Percentiles rank a stretch among this genome's conserved stretches.
phyloP scores from a whole-genome alignment of 208 protist genomes.

The Acanthamoeba sp. region DNA sequence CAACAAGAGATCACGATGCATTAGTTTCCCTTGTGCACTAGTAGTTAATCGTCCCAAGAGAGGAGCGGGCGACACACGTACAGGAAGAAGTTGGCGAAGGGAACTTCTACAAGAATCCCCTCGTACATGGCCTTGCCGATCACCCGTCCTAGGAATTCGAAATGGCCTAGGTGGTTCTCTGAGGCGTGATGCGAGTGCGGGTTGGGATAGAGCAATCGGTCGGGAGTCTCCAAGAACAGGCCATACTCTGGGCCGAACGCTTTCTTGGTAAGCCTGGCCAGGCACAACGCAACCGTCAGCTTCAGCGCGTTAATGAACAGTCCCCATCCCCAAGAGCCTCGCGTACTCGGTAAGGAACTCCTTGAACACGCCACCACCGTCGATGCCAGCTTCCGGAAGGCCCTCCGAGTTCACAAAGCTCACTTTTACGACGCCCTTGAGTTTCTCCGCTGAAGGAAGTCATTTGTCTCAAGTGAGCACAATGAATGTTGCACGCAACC shows the following conservation, averaged over 20 bases:
- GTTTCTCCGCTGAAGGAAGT: conserved; percentile 78
- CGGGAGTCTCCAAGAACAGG: conserved; percentile 92
- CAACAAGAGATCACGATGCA: not conserved
- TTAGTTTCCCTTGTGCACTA: no score
- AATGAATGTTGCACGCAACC: not conserved
- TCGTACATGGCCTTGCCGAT: conserved; percentile 94
- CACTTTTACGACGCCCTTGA: conserved; percentile 84
- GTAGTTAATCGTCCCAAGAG: no score
- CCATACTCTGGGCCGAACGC: conserved; percentile 92
- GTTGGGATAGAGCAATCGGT: conserved; percentile 93
- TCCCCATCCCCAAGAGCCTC: not conserved
- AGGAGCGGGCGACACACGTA: no score
- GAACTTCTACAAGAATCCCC: conserved; percentile 93
- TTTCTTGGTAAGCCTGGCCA: conserved; percentile 88
- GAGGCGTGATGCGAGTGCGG: conserved; percentile 88
- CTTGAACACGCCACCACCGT: conserved; percentile 94
- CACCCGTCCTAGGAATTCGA: conserved; percentile 93
- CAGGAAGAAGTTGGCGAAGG: conserved; percentile 94
- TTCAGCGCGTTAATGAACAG: no score
- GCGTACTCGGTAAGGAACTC: conserved; percentile 91
- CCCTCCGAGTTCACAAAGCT: conserved; percentile 88
- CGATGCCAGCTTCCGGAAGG: conserved; percentile 92
- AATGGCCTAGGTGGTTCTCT: conserved; percentile 74
- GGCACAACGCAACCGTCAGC: no score
- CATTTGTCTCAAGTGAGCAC: not conserved